Evolutionary conservation across 768 basidiomycete species (phyloP), one percentile per base, ranked within the genome.

Genomic region (Suillus bovinus): DNA sequence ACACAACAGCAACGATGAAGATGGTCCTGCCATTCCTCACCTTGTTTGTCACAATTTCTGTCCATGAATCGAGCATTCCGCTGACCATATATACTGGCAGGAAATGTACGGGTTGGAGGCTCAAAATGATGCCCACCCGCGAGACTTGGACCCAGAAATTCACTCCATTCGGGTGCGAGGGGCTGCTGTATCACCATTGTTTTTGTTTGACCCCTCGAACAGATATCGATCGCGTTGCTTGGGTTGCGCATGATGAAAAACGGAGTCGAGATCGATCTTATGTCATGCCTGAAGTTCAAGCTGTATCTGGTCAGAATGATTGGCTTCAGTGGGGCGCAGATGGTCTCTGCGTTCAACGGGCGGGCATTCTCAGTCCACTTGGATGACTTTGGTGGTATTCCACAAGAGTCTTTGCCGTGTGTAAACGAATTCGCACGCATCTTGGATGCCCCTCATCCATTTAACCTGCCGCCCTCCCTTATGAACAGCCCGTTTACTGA

Each of bases 181-280:
- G 31, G 41, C 46, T 58, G 34, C 38, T 17, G 5, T 42, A 14
- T 59, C 44, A 22, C 20, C 2, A n/a, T 17, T 58, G 7, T 22
- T 22, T 41, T 33, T 14, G 11, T 24, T 14, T n/a, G 55, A 56
- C 24, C 20, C 55, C 11, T 29, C 24, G 38, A 47, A 39, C 62
- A 91, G 89, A 78, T 80, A 55, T 83, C 86, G 1, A 68, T 87
- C 24, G 63, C 90, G 29, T 74, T 82, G 16, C 78, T 93, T 17
- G 81, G 84, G 62, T 74, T 92, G 55, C 82, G 84, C 58, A 87
- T 91, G 85, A 78, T 92, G 36, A 79, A 85, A 11, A 85, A 87
- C 62, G 89, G 89, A 8, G 78, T 88, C 50, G 58, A 74, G 17
- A 79, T 87, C 55, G 86, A 86, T 60, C 59, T 79, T 8, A 74